Evolutionary conservation across 306 rosid species (phyloP).

Genomic region (Casuarina cunninghamiana): DNA sequence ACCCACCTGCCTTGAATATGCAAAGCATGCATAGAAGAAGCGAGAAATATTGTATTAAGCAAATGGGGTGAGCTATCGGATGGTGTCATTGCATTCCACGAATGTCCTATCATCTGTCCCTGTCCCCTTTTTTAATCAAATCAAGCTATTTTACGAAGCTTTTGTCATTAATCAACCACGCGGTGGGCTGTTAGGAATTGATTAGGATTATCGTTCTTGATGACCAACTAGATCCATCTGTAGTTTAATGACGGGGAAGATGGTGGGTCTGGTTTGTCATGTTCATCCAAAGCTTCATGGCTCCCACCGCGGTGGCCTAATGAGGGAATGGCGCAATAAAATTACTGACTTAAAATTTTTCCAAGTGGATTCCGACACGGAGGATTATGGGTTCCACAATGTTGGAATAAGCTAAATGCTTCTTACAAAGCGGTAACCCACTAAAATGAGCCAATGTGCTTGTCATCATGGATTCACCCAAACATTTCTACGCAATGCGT

Average conservation of each 20-base stretch:
- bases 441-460: constrained; percentile 10
- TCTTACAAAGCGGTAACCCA: constrained; percentile 24
- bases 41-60: constrained; percentile 22
- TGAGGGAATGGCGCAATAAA: constrained; percentile 32
- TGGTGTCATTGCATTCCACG: constrained; percentile 30
- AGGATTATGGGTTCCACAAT: constrained; percentile 48
- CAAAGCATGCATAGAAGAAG: neutral
- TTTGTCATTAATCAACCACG: constrained; percentile 37
- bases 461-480: too few relatives aligned
- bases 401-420: constrained; percentile 28
- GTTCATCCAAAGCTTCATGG: constrained; percentile 37
- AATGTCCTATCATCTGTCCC: constrained; percentile 44
- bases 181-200: constrained; percentile 31
- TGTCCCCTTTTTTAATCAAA: constrained; percentile 27
- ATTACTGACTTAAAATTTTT: constrained; percentile 2
- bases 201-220: constrained; percentile 28
- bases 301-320: constrained; percentile 45
- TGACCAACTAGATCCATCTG: constrained; percentile 28
- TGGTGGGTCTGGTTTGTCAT: constrained; percentile 20
- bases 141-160: constrained; percentile 25
- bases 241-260: constrained; percentile 29
- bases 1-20: neutral
- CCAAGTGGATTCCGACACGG: constrained; percentile 30
- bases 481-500: too few relatives aligned
- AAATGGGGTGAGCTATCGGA: constrained; percentile 11